Evolutionary conservation across 2,329 filamentous ascomycete genomes (phyloP).

Genomic region (Didymella pinodella): DNA sequence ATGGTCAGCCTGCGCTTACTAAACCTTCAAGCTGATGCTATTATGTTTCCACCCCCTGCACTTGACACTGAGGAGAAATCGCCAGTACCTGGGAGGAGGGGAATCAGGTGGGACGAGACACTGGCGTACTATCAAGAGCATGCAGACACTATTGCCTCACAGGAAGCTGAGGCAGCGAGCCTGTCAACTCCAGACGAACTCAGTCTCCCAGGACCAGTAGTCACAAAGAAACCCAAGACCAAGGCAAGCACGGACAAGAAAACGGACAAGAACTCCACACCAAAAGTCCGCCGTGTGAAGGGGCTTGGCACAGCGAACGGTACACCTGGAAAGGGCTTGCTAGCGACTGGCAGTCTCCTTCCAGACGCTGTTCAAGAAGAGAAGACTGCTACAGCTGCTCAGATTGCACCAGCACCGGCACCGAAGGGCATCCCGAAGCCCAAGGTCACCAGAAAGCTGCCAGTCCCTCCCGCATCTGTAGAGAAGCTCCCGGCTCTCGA

Average conservation of each 20-base stretch:
- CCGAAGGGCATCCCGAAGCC: conserved; percentile 30
- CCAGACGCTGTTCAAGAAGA: conserved; percentile 40
- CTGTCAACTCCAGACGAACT: conserved; percentile 46
- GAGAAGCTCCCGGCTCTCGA: conserved; percentile 34
- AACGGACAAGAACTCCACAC: conserved; percentile 41
- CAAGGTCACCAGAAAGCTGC: conserved; percentile 29
- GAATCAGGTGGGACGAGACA: conserved; percentile 57
- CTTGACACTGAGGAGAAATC: conserved; percentile 13
- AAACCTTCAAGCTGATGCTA: conserved; percentile 50
- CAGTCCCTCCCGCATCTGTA: conserved; percentile 30
- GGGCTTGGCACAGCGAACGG: conserved; percentile 49
- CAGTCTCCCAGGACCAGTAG: conserved; percentile 28
- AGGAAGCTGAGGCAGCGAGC: conserved; percentile 41
- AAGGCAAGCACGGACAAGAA: conserved; percentile 30
- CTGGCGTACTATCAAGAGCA: conserved; percentile 56
- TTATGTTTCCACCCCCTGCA: conserved; percentile 25
- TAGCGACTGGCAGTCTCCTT: conserved; percentile 40
- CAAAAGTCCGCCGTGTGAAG: conserved; percentile 42
- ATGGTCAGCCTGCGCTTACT: conserved; percentile 54
- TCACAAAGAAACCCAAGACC: conserved; percentile 38
- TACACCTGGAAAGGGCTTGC: conserved; percentile 49
- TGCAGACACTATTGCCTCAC: conserved; percentile 38
- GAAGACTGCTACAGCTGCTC: conserved; percentile 17
- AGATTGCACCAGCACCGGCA: conserved; percentile 6
- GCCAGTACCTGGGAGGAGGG: conserved; percentile 40